Base-by-base conservation (phyloP, 108 stramenopile genomes). In the Fistulifera pelliculosa region DNA sequence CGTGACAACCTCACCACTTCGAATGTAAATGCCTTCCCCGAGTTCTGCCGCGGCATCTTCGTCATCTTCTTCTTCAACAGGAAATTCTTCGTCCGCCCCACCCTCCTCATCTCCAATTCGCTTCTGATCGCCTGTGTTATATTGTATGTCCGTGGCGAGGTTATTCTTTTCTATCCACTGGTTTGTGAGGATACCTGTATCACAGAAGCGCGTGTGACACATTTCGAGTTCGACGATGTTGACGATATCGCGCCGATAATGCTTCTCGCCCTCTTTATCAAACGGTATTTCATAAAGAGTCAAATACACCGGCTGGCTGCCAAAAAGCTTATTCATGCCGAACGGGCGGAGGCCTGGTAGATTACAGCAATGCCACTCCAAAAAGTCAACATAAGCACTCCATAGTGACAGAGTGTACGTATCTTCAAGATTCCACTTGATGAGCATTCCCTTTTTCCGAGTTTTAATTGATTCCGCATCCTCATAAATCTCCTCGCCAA, bases 341-440 rank as follows among this genome's bases (percentile, higher is more conserved):
- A 91, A 93, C 0, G 90, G 84, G 24, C 79, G 68, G 40, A 92
- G 83, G 0, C 84, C 91, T 14, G 91, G 90, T 41, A 93, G 68
- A 61, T 95, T 93, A 22, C 86, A 55, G 38, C 70, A 58, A 31
- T 64, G 62, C 90, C 93, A 92, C 24, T 77, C 79, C 27, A 77
- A 64, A 62, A 81, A 89, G 62, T 89, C 87, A 18, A 80, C 68
- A 52, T 89, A 89, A 5, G 83, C 81, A 56, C 80, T 87, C 85
- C 83, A 87, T 26, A 88, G 31, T 52, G 84, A 66, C 68, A 93
- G 72, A 15, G 90, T 93, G 60, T 94, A 94, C 7, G 74, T 86
- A 51, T 87, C 81, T 23, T 83, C 70, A 0, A 81, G 76, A 42
- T 78, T 87, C 81, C 84, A 94, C 15, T 76, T 55, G 15, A 81